Evolutionary conservation across 768 basidiomycete genomes (phyloP), one percentile per base, ranked within the genome.

Genomic region (Daedaleopsis sinensis): DNA sequence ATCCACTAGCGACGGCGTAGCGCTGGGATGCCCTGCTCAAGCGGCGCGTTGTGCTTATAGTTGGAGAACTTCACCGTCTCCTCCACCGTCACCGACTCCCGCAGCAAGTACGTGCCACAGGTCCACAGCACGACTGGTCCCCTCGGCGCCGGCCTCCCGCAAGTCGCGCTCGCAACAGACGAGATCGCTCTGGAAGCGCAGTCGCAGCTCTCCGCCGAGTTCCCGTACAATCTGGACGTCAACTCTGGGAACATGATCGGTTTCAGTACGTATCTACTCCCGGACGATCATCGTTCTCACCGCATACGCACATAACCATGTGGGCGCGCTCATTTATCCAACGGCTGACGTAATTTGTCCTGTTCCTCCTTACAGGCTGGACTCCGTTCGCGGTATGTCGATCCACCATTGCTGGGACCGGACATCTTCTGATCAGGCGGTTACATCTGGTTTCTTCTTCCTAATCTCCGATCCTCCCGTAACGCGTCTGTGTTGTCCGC

Each of bases 201-300:
- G 13, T 9, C 18, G n/a, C 48, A 58, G 19, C 27, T 58, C 15
- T 23, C 46, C 12, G 7, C 15, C 13, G 48, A 51, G 19, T 51
- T 58, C 32, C 49, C 49, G 24, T 58, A 50, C 36, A 58, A 50
- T n/a, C 24, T 13, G 23, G 57, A 58, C 36, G 35, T 51, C 27
- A 58, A 58, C 37, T n/a, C 57, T 15, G 57, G 49, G 2, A 36
- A 42, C 21, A 49, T 19, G 23, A 46, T 58, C 24, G 57, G 57
- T 36, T 43, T 58, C 35, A 48, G 57, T 58, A 21, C 47, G 55
- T 18, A 37, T n/a, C n/a, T n/a, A n/a, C n/a, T n/a, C n/a, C n/a
- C n/a, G n/a, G n/a, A n/a, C n/a, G n/a, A n/a, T n/a, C n/a, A n/a
- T n/a, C 39, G 5, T 39, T 4, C 10, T 42, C 36, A 15, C 37